Conservation (phyloP, 768 basidiomycete species). For the Paxillus involutus region DNA sequence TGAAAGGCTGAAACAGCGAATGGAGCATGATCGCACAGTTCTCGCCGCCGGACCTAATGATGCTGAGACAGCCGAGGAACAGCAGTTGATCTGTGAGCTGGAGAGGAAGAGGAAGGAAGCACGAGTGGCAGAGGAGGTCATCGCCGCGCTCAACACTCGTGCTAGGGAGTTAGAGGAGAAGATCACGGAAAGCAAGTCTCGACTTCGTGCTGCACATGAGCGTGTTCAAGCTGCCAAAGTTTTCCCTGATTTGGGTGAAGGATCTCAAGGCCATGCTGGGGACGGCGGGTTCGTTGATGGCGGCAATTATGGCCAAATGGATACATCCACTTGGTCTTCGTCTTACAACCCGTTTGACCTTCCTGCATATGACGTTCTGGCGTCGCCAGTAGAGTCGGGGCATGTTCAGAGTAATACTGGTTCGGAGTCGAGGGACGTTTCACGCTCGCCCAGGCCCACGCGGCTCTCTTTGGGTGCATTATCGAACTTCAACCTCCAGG, state of each 20-base stretch:
- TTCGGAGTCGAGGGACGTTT: slow-evolving; percentile 14
- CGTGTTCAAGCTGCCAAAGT: slow-evolving; percentile 47
- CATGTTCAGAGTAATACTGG: slow-evolving; percentile 5
- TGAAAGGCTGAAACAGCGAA: slow-evolving; percentile 49
- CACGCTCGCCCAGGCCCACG: slow-evolving; percentile 26
- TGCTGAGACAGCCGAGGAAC: slow-evolving; percentile 46
- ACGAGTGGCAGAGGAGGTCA: slow-evolving; percentile 60
- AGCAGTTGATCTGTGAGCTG: slow-evolving; percentile 42
- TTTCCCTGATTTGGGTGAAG: slow-evolving; percentile 28
- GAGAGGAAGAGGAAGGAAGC: slow-evolving; percentile 58
- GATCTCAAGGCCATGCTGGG: slow-evolving; percentile 1
- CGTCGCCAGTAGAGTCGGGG: slow-evolving; percentile 15
- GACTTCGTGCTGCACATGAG: slow-evolving; percentile 57
- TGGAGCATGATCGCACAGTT: slow-evolving; percentile 53
- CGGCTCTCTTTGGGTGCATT: slow-evolving; percentile 32
- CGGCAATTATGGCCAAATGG: slow-evolving; percentile 10
- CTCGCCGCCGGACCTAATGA: slow-evolving; percentile 45
- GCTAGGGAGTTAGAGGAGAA: slow-evolving; percentile 75
- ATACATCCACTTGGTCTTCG: slow-evolving; percentile 22
- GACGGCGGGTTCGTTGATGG: slow-evolving; percentile 7
- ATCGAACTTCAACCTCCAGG: slow-evolving; percentile 20
- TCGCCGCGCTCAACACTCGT: slow-evolving; percentile 59
- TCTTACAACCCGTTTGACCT: slow-evolving; percentile 33
- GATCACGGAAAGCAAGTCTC: slow-evolving; percentile 61
- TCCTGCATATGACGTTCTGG: slow-evolving; percentile 17